Evolutionary conservation across 2,329 filamentous ascomycete species (phyloP), one percentile per base, ranked within the genome.

Genomic region (Hymenoscyphus occultus): DNA sequence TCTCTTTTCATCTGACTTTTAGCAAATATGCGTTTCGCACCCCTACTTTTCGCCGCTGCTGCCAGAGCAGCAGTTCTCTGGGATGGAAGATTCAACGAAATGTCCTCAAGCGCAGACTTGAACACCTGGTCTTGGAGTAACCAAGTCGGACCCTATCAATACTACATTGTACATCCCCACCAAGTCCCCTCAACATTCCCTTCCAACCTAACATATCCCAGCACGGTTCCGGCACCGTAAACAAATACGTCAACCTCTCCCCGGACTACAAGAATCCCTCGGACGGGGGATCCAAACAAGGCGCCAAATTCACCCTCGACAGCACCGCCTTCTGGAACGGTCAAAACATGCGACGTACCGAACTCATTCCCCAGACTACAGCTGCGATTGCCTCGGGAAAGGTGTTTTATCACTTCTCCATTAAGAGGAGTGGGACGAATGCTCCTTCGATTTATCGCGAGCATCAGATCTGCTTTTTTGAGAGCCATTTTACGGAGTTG

Each of bases 401-500:
- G 61, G 83, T 90, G 40, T 89, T 81, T 77, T 91, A 91, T 77
- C 89, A 91, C 76, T 91, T 91, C 77, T 86, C 83, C 64, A 82
- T 91, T 69, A 85, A 83, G 80, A 81, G 85, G 57, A 80, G 77
- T n/a, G 80, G 78, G 56, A 81, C 78, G 19, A 90, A 90, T 72
- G 79, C 86, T 0, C 89, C 89, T 0, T 82, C 81, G 39, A 77
- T 81, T 2, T 82, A 80, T 12, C 82, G 86, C 64, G 88, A 91
- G 79, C 89, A 91, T 76, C 89, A 91, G 77, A 79, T 81, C 71
- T 77, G 75, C 73, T 82, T 82, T 76, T 86, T 86, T 78, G 88
- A 90, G 78, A 85, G 81, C 76, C 88, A 91, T 77, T 91, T 91
- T 77, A 90, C 88, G n/a, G 89, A 91, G 79, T 78, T 92, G 75